phyloP scores from a whole-genome alignment of 192 early-diverging fungal genomes.

The Podochytrium sp. region DNA sequence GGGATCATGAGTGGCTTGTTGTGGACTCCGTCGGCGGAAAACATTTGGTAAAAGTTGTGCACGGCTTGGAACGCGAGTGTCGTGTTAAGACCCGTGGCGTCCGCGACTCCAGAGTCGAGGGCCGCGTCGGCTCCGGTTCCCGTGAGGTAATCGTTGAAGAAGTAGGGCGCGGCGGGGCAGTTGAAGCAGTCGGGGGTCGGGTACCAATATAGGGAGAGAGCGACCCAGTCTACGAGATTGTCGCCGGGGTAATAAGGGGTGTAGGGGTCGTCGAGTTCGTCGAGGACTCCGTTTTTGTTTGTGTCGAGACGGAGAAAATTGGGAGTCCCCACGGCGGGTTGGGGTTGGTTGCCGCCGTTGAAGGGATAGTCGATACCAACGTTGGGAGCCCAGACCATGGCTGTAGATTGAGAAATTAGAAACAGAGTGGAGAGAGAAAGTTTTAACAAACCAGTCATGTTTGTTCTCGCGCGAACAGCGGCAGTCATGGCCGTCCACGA shows the following conservation, averaged over 20 bases:
- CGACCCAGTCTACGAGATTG: constrained; percentile 51
- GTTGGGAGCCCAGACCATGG: constrained; percentile 56
- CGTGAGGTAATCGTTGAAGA: constrained; percentile 10
- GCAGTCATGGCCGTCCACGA: constrained; percentile 34
- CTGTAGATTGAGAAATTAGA: constrained; percentile 19
- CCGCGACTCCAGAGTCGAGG: not conserved
- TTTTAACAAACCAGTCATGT: constrained; percentile 43
- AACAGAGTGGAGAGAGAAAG: too few relatives aligned
- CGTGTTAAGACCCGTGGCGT: not conserved
- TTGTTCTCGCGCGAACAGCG: constrained; percentile 37
- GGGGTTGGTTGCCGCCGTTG: not conserved
- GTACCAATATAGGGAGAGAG: constrained; percentile 42
- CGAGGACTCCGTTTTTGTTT: constrained; percentile 36
- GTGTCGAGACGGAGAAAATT: constrained; percentile 39
- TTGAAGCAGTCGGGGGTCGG: constrained; percentile 11
- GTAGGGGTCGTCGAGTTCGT: constrained; percentile 42
- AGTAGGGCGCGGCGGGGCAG: not conserved
- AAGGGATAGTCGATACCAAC: constrained; percentile 49
- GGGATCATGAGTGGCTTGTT: constrained; percentile 50
- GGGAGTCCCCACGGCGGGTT: not conserved
- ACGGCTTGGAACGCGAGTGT: not conserved
- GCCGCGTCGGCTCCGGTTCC: not conserved
- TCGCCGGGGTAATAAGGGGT: constrained; percentile 47
- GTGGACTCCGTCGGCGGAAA: constrained; percentile 14
- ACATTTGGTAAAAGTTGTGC: constrained; percentile 49